phyloP scores from a whole-genome alignment of 2,329 filamentous ascomycete genomes.

The Zarea fungicola region DNA sequence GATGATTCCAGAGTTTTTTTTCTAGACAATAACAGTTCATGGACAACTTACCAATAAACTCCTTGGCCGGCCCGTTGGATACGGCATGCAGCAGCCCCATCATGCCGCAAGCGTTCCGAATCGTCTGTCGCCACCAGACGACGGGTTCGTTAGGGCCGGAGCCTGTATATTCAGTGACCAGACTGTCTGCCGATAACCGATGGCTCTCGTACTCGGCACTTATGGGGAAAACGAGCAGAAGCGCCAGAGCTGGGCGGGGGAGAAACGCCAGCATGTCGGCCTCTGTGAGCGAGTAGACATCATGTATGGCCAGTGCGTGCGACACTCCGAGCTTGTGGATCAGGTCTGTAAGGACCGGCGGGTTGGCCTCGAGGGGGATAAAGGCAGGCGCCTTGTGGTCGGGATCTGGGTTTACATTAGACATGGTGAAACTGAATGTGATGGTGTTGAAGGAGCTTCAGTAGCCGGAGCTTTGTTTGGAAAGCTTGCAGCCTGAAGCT shows the following conservation, averaged over 20 bases:
- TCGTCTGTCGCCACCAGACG: conserved; percentile 92
- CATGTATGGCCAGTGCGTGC: conserved; percentile 71
- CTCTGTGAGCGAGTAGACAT: conserved; percentile 88
- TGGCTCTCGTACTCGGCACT: conserved; percentile 72
- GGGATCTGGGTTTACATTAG: conserved; percentile 36
- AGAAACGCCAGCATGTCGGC: conserved; percentile 79
- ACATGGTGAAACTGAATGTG: conserved; percentile 22
- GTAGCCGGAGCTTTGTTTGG: not conserved
- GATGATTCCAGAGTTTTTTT: not conserved
- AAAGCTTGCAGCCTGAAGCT: conserved; percentile 2
- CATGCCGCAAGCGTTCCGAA: conserved; percentile 85
- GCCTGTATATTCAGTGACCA: conserved; percentile 58
- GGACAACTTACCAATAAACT: conserved; percentile 49
- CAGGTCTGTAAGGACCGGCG: conserved; percentile 79
- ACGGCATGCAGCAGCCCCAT: conserved; percentile 84
- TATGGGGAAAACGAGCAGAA: conserved; percentile 89
- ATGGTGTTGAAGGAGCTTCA: conserved; percentile 1
- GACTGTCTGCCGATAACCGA: conserved; percentile 67
- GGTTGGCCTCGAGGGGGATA: conserved; percentile 67
- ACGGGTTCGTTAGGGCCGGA: conserved; percentile 68
- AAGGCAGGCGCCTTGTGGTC: conserved; percentile 39
- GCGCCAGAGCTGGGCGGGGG: conserved; percentile 78
- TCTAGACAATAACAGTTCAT: no score
- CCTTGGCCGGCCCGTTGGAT: conserved; percentile 66
- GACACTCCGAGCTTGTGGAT: conserved; percentile 80